Percentiles rank a stretch among this genome's conserved stretches.
These are phyloP conservation scores for Teratosphaeria pseudoeucalypti DNA, from an alignment of 2,329 filamentous ascomycete genomes.

Conservation along the genomic window DNA sequence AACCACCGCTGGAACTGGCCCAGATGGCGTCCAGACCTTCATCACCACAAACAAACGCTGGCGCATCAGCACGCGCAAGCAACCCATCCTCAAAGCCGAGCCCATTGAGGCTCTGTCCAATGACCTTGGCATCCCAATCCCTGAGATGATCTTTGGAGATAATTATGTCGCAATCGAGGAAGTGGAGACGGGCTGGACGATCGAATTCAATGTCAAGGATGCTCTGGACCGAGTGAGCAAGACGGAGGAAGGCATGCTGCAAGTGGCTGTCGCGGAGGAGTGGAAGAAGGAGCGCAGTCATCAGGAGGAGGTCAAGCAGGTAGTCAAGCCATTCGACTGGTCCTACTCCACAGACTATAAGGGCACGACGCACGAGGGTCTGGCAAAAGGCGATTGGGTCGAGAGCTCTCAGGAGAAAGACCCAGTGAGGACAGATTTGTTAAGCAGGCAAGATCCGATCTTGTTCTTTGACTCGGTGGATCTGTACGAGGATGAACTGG, in stretches of 20 bases:
- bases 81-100: conserved; percentile 84
- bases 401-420: conserved; percentile 28
- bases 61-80: conserved; percentile 67
- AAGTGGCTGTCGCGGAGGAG: conserved; percentile 82
- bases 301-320: conserved; percentile 76
- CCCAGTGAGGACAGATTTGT: conserved; percentile 71
- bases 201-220: conserved; percentile 75
- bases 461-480: conserved; percentile 94
- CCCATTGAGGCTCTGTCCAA: conserved; percentile 79
- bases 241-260: conserved; percentile 80
- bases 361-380: conserved; percentile 47
- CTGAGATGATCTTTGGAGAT: conserved; percentile 99
- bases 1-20: neutral
- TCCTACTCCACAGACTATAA: conserved; percentile 85
- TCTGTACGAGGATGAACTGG: conserved; percentile 93
- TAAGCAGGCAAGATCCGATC: conserved; percentile 85
- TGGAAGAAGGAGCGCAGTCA: conserved; percentile 71
- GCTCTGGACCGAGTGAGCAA: conserved; percentile 90
- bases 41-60: conserved; percentile 21
- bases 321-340: conserved; percentile 97
- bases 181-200: conserved; percentile 60
- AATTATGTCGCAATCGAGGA: conserved; percentile 73
- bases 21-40: conserved; percentile 3
- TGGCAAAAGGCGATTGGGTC: conserved; percentile 14
- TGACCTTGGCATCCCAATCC: conserved; percentile 72